Conservation (phyloP, 345 rosid genomes). For the Camelina neglecta region DNA sequence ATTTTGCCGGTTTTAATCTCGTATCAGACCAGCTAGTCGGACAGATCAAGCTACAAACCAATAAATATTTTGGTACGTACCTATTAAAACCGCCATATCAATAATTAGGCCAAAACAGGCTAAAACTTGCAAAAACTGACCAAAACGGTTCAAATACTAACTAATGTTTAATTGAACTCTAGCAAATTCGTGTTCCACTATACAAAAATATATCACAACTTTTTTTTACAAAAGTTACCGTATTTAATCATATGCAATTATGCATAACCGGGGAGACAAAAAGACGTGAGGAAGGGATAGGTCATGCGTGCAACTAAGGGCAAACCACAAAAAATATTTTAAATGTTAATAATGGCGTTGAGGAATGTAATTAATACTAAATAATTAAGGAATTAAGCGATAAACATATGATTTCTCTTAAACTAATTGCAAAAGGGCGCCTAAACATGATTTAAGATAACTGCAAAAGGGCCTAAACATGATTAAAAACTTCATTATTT, state of each 20-base stretch:
- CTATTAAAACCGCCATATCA: too few species aligned
- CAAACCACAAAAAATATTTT: background rate
- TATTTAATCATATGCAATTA: background rate
- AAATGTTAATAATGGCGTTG: conserved; percentile 28
- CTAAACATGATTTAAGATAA: background rate
- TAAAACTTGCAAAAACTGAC: background rate
- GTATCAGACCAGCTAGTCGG: background rate
- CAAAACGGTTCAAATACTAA: background rate
- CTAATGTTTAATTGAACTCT: background rate
- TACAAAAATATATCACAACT: too few species aligned
- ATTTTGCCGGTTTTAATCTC: too few species aligned
- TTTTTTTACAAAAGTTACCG: background rate
- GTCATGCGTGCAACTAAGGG: conserved; percentile 45
- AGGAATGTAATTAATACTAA: conserved; percentile 19
- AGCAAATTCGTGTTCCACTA: background rate
- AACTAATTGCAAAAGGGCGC: background rate
- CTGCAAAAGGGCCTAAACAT: background rate
- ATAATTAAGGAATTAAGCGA: background rate
- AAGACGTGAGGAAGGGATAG: conserved; percentile 42
- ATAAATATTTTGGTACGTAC: too few species aligned
- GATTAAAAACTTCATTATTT: background rate
- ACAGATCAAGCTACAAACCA: background rate
- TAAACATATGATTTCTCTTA: background rate
- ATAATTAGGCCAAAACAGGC: too few species aligned
- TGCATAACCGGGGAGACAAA: conserved; percentile 24